Base-by-base conservation (phyloP, 495 filamentous ascomycete species). In the Lentithecium fluviatile region DNA sequence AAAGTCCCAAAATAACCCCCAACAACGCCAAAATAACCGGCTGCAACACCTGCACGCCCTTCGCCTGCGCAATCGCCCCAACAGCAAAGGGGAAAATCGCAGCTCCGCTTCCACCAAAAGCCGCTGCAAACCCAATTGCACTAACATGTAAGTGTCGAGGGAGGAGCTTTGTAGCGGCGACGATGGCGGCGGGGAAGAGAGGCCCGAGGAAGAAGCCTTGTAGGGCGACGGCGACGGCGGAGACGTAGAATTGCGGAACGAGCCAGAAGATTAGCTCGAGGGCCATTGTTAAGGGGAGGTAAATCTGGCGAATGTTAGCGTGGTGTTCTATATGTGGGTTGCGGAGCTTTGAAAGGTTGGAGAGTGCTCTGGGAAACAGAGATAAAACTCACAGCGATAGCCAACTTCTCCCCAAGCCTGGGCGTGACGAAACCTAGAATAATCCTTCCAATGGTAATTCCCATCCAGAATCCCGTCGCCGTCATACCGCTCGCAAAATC, bases 81-180 rank as follows among this genome's bases (percentile, higher is more conserved):
- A 95, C 87, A 0, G 83, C 87, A 70, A 95, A 96, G 0, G 91
- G 91, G 48, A 96, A 83, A 15, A 93, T 71, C 0, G 89, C 88
- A 2, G 88, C 90, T 0, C 91, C 91, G 7, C 81, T 81, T 0
- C 89, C 86, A 1, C 91, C 91, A 73, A 92, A 86, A 0, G 91
- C 89, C 3, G 87, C 86, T 1, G 87, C 88, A 62, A 95, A 95
- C 0, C 91, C 90, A 49, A 96, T 88, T 0, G 88, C 85, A 52
- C 80, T 83, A 34, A 96, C 88, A 69, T 96, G 91, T 15, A 91
- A 77, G 58, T 89, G 83, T 24, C 76, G 77, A 2, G 91, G 90
- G 7, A 96, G 79, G 1, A 95, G 79, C 71, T 91, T 94, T 0
- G 89, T 90, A n/a, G 87, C 82, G 20, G 84, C 86, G 11, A 93